A percentile compares a stretch with the other conserved stretches of the same genome.
phyloP scores from a whole-genome alignment of 2,329 filamentous ascomycete genomes.

The Bertia moriformis region DNA sequence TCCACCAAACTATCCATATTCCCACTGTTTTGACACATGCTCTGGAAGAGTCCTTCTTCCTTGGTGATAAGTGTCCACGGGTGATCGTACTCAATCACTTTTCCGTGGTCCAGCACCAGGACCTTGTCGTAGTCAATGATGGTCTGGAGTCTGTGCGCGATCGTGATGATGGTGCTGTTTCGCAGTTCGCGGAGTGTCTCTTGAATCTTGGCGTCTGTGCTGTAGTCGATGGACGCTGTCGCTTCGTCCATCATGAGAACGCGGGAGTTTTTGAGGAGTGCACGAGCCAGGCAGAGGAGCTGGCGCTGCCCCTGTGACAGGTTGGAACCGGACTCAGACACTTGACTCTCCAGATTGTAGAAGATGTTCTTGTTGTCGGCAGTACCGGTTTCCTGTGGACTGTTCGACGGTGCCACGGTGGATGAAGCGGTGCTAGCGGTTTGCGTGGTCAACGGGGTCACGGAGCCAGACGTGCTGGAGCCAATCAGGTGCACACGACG shows the following conservation, averaged over 20 bases:
- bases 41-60: slow-evolving; percentile 24
- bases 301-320: slow-evolving; percentile 58
- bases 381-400: slow-evolving; percentile 6
- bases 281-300: slow-evolving; percentile 41
- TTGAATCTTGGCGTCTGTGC: slow-evolving; percentile 55
- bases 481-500: slow-evolving; percentile 30
- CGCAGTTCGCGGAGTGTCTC: slow-evolving; percentile 52
- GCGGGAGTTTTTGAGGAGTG: slow-evolving; percentile 49
- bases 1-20: slow-evolving; percentile 9
- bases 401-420: slow-evolving; percentile 12
- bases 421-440: slow-evolving; percentile 6
- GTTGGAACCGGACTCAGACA: slow-evolving; percentile 59
- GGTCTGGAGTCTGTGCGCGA: slow-evolving; percentile 53
- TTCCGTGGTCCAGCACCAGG: slow-evolving; percentile 49
- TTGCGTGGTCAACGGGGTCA: slow-evolving; percentile 5
- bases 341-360: slow-evolving; percentile 36
- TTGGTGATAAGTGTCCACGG: slow-evolving; percentile 42
- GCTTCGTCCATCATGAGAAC: slow-evolving; percentile 61
- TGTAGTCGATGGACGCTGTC: slow-evolving; percentile 57
- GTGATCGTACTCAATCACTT: slow-evolving; percentile 48
- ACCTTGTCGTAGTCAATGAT: slow-evolving; percentile 63
- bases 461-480: slow-evolving; percentile 39
- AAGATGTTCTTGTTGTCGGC: slow-evolving; percentile 54
- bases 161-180: slow-evolving; percentile 52
- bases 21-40: slow-evolving; percentile 12